phyloP scores from a whole-genome alignment of 2,329 filamentous ascomycete genomes.

The Fusarium paranaense region DNA sequence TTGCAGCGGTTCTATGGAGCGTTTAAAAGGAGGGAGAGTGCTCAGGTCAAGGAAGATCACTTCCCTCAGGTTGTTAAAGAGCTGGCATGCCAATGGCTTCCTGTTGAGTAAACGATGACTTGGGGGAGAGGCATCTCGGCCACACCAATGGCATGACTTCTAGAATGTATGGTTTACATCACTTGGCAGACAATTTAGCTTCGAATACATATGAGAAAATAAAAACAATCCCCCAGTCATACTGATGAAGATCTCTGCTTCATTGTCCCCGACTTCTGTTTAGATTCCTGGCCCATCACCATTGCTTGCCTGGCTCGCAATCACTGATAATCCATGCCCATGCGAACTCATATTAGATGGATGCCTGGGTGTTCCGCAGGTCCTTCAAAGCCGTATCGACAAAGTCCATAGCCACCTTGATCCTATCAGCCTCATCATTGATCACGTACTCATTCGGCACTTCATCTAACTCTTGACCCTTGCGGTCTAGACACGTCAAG shows the following conservation, averaged over 20 bases:
- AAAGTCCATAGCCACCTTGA: neutral
- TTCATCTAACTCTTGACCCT: neutral
- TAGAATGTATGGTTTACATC: neutral
- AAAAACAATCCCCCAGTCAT: neutral
- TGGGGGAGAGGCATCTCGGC: neutral
- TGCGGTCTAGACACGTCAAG: neutral
- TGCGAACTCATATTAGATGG: neutral
- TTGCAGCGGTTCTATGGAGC: constrained; percentile 18
- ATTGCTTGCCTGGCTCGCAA: too few relatives aligned
- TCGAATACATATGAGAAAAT: neutral
- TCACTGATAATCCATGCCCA: too few relatives aligned
- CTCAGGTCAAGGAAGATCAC: constrained; percentile 6
- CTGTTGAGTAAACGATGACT: neutral
- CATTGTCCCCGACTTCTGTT: too few relatives aligned
- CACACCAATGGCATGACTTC: neutral
- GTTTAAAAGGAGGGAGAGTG: constrained; percentile 24
- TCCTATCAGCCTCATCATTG: neutral
- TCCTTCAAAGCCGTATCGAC: neutral
- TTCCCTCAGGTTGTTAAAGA: constrained; percentile 14
- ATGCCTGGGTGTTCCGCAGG: neutral
- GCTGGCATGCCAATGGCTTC: constrained; percentile 27
- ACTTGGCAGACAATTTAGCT: neutral
- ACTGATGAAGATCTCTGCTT: too few relatives aligned
- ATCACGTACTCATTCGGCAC: neutral
- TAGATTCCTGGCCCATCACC: too few relatives aligned